Base-by-base conservation (phyloP, 23 red algal species). In the Gracilaria vermiculophylla region DNA sequence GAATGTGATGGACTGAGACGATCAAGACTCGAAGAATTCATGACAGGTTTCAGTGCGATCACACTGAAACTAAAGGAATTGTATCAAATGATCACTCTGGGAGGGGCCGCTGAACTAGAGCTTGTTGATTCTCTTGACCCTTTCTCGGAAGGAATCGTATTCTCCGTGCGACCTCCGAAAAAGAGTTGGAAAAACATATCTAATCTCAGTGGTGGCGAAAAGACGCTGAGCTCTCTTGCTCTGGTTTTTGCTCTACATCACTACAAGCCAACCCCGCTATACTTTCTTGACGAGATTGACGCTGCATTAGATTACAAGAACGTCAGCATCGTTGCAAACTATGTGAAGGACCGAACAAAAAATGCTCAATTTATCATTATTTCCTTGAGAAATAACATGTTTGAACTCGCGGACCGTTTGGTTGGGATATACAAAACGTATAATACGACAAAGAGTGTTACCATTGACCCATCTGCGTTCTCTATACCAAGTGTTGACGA, bases 41-140 rank as follows among this genome's bases (percentile, higher is more conserved):
- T 96, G 97, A 79, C 70, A 13, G 97, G 97, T 23, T 99, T 99
- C 58, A 56, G 62, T 0, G 56, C 65, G 39, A 99, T 99, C 64
- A 89, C 92, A 25, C 76, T 88, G 0, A 94, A 99, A 60, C 83
- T 99, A 19, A 99, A 99, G 45, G 93, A 95, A 73, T 60, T 99
- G 55, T 99, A 99, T 79, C 97, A 99, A 61, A 99, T 99, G 97
- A 99, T 99, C 35, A 99, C 96, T 23, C 49, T 99, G 0, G 97
- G 92, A 4, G 97, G 97, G 10, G 97, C 94, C 78, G 97, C 96
- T 11, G 96, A 98, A 86, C 87, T 99, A 28, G 97, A 99, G 71
- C 91, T 96, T 32, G 93, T 99, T 21, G 97, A 99, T 62, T 90
- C 93, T 24, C 85, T 99, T 33, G 97, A 99, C 62, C 97, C 93